Conservation (phyloP, 148 eudicot genomes). For the Silene latifolia region DNA sequence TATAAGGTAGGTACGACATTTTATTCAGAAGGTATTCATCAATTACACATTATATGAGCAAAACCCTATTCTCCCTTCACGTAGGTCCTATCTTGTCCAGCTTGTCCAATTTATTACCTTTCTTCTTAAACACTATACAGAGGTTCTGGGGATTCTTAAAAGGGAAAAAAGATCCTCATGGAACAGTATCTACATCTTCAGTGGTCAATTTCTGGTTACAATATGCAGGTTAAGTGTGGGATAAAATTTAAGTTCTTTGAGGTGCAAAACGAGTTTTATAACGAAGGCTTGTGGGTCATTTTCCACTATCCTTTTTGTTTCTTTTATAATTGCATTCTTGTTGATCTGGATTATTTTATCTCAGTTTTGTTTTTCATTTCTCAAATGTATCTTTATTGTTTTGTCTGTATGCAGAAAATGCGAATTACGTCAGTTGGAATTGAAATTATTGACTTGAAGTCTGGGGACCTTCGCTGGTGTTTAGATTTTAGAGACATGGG, state of each 20-base stretch:
- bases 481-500: slow-evolving; percentile 96
- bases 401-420: slow-evolving; percentile 64
- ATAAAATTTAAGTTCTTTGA: neutral
- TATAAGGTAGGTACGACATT: neutral
- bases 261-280: neutral
- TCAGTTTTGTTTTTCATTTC: neutral
- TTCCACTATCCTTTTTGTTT: neutral
- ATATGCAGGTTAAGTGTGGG: neutral
- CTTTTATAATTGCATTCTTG: neutral
- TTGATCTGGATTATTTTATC: neutral
- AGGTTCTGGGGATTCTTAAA: neutral
- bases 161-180: neutral
- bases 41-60: neutral
- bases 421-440: slow-evolving; percentile 81
- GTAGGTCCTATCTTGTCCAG: neutral
- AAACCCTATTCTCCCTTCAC: neutral
- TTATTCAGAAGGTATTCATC: neutral
- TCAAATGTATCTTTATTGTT: neutral
- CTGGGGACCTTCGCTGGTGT: slow-evolving; percentile 96
- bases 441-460: slow-evolving; percentile 73
- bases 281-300: neutral
- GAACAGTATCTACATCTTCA: neutral
- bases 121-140: neutral
- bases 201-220: neutral
- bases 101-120: neutral